Percentiles rank a stretch among this genome's conserved stretches.
These are phyloP conservation scores for Fagus sylvatica DNA, from an alignment of 306 rosid species.

Conservation along the genomic window DNA sequence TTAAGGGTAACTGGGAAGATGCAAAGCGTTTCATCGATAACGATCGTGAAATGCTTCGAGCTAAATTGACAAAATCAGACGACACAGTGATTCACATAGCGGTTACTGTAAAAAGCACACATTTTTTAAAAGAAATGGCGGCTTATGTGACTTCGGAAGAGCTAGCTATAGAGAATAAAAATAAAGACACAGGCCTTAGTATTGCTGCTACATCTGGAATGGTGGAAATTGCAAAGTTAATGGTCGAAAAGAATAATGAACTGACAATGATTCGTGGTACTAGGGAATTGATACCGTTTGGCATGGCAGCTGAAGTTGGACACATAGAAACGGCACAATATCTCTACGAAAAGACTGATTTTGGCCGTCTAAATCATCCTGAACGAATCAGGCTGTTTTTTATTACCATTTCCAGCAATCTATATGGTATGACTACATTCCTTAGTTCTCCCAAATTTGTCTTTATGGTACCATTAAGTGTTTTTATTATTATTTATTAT, in stretches of 20 bases:
- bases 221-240: background rate
- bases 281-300: background rate
- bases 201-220: background rate
- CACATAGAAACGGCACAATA: background rate
- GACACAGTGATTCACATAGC: background rate
- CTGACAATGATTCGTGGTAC: background rate
- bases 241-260: background rate
- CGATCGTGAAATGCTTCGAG: background rate
- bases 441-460: no score
- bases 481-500: no score
- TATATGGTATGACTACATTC: background rate
- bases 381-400: background rate
- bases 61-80: background rate
- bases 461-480: no score
- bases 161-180: background rate
- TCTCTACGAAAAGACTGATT: background rate
- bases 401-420: background rate
- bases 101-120: background rate
- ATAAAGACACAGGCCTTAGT: background rate
- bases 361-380: background rate
- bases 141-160: background rate
- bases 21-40: background rate
- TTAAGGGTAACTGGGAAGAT: background rate
- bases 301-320: background rate
- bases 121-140: background rate